phyloP scores from a whole-genome alignment of 768 basidiomycete genomes.

The Psilocybe azurescens region DNA sequence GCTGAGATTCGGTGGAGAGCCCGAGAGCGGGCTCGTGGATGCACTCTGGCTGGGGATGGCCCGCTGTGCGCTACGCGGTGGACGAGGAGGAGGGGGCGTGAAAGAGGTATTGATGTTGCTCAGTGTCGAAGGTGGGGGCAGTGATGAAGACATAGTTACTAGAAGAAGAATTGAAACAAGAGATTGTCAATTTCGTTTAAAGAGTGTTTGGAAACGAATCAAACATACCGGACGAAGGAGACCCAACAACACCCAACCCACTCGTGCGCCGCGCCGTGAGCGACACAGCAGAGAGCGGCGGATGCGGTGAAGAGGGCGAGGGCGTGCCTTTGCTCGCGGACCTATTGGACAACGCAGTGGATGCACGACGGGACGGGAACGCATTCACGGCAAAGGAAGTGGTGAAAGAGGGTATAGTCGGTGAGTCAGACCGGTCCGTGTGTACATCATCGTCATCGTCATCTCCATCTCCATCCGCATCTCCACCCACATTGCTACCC shows the following conservation, averaged over 20 bases:
- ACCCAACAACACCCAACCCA: neutral
- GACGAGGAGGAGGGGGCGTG: slow-evolving; percentile 34
- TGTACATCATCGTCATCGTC: too few species aligned
- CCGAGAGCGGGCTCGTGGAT: neutral
- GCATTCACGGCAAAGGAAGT: slow-evolving; percentile 50
- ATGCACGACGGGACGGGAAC: slow-evolving; percentile 31
- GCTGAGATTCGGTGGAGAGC: too few species aligned
- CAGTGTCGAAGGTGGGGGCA: slow-evolving; percentile 7
- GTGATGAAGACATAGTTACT: neutral
- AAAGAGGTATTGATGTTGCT: neutral
- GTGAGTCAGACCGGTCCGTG: slow-evolving; percentile 33
- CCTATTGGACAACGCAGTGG: slow-evolving; percentile 9
- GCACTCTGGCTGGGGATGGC: slow-evolving; percentile 15
- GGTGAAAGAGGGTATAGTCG: slow-evolving; percentile 56
- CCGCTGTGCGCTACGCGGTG: slow-evolving; percentile 30
- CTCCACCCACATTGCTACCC: too few species aligned
- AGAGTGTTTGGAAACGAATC: neutral
- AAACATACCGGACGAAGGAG: neutral
- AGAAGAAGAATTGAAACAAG: neutral
- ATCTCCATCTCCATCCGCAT: too few species aligned
- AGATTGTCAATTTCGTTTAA: neutral
- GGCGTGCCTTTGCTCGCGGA: neutral
- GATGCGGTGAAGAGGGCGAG: neutral
- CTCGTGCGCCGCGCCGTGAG: neutral
- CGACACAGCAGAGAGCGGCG: neutral